These are phyloP conservation scores for Moricandia moricandioides DNA, from an alignment of 345 rosid genomes.

Conservation along the genomic window DNA sequence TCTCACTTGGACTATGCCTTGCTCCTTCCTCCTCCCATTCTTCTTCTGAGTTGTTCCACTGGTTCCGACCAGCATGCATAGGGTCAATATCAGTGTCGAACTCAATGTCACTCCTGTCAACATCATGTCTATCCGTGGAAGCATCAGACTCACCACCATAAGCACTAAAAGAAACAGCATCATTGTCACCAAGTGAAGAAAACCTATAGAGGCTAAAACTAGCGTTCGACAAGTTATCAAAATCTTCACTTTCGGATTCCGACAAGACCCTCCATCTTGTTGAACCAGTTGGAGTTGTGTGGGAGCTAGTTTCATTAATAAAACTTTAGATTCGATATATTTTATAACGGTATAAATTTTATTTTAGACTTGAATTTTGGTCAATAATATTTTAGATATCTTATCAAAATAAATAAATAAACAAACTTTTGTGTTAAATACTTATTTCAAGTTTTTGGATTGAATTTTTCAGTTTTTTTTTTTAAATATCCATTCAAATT, in stretches of 20 bases:
- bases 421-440: too few species aligned
- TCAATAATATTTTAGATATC: too few species aligned
- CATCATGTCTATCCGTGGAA: too few species aligned
- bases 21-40: conserved; percentile 51
- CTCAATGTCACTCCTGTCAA: conserved; percentile 39
- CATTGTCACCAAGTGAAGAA: conserved; percentile 52
- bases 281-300: conserved; percentile 56
- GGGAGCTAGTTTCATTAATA: conserved; percentile 45
- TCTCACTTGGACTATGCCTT: conserved; percentile 42
- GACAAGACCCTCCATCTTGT: conserved; percentile 69
- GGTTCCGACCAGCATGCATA: conserved; percentile 75
- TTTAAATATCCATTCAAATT: too few species aligned
- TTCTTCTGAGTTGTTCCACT: conserved; percentile 67
- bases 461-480: too few species aligned
- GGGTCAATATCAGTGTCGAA: conserved; percentile 93
- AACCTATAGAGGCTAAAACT: conserved; percentile 50
- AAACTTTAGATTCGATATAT: too few species aligned
- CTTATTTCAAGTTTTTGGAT: too few species aligned
- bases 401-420: too few species aligned
- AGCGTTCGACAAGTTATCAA: conserved; percentile 53
- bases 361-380: too few species aligned
- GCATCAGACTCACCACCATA: conserved; percentile 81
- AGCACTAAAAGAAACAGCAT: conserved; percentile 65
- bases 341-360: too few species aligned
- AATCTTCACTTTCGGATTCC: conserved; percentile 77